These are phyloP conservation scores for Monsonia emarginata DNA, from an alignment of 441 rosid species.

Conservation along the genomic window DNA sequence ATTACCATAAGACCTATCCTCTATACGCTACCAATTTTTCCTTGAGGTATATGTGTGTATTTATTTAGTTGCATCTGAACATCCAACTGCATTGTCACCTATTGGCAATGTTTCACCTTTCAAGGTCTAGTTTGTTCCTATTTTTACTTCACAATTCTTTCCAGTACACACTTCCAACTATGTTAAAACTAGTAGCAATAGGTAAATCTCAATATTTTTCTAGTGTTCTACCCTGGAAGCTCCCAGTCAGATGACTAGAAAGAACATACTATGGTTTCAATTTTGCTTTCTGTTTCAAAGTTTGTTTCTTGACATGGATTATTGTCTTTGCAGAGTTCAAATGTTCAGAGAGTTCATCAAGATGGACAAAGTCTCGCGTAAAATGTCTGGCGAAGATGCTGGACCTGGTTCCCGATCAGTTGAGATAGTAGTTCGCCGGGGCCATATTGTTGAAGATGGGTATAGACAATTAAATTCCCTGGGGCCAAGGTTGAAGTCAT, in stretches of 20 bases:
- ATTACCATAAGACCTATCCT: neutral
- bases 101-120: neutral
- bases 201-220: neutral
- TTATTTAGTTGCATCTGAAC: neutral
- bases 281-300: constrained; percentile 15
- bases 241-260: neutral
- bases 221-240: constrained; percentile 2
- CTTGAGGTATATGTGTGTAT: neutral
- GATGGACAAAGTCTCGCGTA: constrained; percentile 85
- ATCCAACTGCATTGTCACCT: neutral
- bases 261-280: constrained; percentile 3
- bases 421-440: constrained; percentile 87
- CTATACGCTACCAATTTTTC: neutral
- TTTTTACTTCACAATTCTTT: neutral
- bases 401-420: constrained; percentile 82
- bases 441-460: constrained; percentile 92
- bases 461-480: constrained; percentile 72
- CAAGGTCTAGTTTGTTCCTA: neutral
- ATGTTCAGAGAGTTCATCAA: constrained; percentile 88
- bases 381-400: constrained; percentile 79
- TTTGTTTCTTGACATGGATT: constrained; percentile 21
- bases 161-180: neutral
- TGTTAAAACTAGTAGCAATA: neutral
- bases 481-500: constrained; percentile 78
- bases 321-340: constrained; percentile 58